Evolutionary conservation across 768 basidiomycete genomes (phyloP).

Genomic region (Mycena leptocephala): DNA sequence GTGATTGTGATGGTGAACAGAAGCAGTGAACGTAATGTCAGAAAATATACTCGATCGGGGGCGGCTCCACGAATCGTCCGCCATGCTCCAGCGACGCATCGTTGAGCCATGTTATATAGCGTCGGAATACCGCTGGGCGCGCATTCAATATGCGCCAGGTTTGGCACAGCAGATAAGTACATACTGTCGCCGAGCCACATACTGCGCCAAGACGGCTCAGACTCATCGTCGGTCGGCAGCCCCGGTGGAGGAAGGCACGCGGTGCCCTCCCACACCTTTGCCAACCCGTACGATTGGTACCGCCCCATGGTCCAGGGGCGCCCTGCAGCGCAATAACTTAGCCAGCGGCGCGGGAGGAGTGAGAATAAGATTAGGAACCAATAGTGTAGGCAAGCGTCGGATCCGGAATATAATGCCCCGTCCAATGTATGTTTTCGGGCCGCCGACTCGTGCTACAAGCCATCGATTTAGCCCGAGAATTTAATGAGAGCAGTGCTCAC

Average conservation of each 20-base stretch:
- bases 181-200: slow-evolving; percentile 23
- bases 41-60: slow-evolving; percentile 15
- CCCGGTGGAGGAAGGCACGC: slow-evolving; percentile 21
- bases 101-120: slow-evolving; percentile 27
- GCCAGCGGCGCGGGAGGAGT: not conserved
- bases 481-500: not conserved
- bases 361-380: not conserved
- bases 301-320: slow-evolving; percentile 39
- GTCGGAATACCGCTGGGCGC: not conserved
- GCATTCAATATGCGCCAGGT: not conserved
- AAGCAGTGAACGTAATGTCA: not conserved
- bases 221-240: not conserved
- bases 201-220: not conserved
- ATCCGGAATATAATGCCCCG: slow-evolving; percentile 50
- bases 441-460: not conserved
- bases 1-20: not conserved
- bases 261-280: slow-evolving; percentile 41
- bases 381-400: slow-evolving; percentile 47
- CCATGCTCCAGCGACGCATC: slow-evolving; percentile 23
- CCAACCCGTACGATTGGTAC: slow-evolving; percentile 39
- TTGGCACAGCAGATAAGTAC: not conserved
- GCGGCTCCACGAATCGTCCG: slow-evolving; percentile 24
- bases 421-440: slow-evolving; percentile 36
- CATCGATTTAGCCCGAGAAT: too few species aligned
- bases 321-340: not conserved